Evolutionary conservation across 306 rosid species (phyloP).

Genomic region (Clitoria ternatea): DNA sequence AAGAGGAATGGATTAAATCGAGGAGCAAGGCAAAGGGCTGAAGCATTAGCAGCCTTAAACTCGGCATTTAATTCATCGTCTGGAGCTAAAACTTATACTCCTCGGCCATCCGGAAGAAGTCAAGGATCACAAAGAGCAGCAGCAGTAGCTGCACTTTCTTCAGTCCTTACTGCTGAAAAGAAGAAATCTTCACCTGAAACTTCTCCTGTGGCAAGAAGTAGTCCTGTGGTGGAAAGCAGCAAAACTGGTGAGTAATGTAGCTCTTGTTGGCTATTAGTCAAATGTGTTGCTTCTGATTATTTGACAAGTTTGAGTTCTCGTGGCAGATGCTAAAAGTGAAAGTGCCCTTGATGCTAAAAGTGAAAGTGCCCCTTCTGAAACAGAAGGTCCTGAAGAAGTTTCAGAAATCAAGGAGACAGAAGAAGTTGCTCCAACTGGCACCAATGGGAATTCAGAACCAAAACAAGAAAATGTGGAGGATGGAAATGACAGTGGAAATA

Average conservation of each 20-base stretch:
- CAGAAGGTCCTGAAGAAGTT: slow-evolving; percentile 57
- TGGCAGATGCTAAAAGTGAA: slow-evolving; percentile 56
- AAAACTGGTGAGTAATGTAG: slow-evolving; percentile 47
- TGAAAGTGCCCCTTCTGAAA: slow-evolving; percentile 51
- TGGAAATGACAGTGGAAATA: slow-evolving; percentile 39
- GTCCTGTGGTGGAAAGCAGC: slow-evolving; percentile 60
- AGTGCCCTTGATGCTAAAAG: slow-evolving; percentile 46
- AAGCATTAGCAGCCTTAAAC: slow-evolving; percentile 90
- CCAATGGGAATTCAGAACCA: slow-evolving; percentile 46
- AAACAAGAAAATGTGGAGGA: slow-evolving; percentile 52
- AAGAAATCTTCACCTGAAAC: slow-evolving; percentile 54
- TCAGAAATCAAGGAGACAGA: slow-evolving; percentile 54
- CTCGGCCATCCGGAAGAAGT: slow-evolving; percentile 45
- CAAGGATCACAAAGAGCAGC: slow-evolving; percentile 97
- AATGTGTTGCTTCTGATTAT: slow-evolving; percentile 11
- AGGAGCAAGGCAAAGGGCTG: slow-evolving; percentile 97
- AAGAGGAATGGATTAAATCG: slow-evolving; percentile 60
- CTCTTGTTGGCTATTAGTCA: neutral
- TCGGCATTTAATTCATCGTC: slow-evolving; percentile 79
- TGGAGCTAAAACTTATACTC: slow-evolving; percentile 35
- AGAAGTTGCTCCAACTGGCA: slow-evolving; percentile 47
- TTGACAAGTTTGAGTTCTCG: slow-evolving; percentile 29
- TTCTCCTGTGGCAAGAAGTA: slow-evolving; percentile 58
- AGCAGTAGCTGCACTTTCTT: slow-evolving; percentile 97
- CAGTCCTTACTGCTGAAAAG: slow-evolving; percentile 93